Percentiles rank a stretch among this genome's conserved stretches.
Conservation (phyloP, 495 filamentous ascomycete species). For the Talaromyces trachyspermus region DNA sequence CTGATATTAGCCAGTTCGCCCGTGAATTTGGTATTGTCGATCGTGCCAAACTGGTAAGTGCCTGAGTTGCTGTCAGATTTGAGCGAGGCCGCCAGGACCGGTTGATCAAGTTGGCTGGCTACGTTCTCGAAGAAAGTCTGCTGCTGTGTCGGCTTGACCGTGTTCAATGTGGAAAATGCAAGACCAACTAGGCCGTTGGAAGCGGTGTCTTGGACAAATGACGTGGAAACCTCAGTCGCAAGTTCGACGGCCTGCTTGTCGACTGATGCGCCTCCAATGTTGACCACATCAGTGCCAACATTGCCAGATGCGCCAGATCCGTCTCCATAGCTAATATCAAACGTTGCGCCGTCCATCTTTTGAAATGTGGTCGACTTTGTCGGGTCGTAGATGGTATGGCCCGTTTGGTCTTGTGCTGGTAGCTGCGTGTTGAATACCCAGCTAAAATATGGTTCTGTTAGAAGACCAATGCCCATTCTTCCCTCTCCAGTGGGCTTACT, state of each 20-base stretch:
- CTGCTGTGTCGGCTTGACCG: constrained; percentile 56
- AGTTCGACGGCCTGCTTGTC: constrained; percentile 63
- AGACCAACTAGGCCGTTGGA: constrained; percentile 74
- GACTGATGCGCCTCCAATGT: constrained; percentile 65
- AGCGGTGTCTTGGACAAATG: constrained; percentile 53
- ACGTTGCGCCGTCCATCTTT: constrained; percentile 39
- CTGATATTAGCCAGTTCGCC: constrained; percentile 57
- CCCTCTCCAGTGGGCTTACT: constrained; percentile 32
- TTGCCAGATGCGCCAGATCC: constrained; percentile 55
- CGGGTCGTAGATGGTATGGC: constrained; percentile 58
- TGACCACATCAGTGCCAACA: constrained; percentile 66
- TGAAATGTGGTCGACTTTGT: constrained; percentile 49
- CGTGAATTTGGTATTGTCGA: constrained; percentile 59
- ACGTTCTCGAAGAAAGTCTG: constrained; percentile 82
- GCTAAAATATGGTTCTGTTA: constrained; percentile 20
- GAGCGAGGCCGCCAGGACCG: constrained; percentile 67
- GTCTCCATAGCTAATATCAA: constrained; percentile 71
- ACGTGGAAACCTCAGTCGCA: constrained; percentile 52
- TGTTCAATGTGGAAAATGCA: constrained; percentile 69
- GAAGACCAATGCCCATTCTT: background rate
- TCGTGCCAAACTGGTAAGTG: constrained; percentile 68
- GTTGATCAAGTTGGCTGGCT: constrained; percentile 50
- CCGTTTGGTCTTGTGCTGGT: constrained; percentile 27
- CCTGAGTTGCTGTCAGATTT: constrained; percentile 49
- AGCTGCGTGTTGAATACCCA: constrained; percentile 75